phyloP scores from a whole-genome alignment of 2,329 filamentous ascomycete genomes.

The Penicillium palitans region DNA sequence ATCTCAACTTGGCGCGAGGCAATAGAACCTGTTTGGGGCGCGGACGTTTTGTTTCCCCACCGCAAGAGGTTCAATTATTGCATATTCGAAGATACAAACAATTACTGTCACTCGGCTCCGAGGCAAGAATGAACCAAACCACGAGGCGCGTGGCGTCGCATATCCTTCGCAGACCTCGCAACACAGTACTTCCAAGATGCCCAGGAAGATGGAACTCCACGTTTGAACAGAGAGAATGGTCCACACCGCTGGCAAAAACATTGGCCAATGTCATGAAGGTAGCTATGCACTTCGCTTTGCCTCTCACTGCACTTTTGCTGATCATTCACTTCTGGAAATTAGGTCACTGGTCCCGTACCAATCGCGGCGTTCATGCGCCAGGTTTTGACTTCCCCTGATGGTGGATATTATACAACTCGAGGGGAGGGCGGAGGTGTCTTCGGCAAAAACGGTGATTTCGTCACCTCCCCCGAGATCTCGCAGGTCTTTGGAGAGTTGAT shows the following conservation, averaged over 20 bases:
- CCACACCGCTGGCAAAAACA: constrained; percentile 85
- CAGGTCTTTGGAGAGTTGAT: constrained; percentile 95
- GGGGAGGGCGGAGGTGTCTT: constrained; percentile 77
- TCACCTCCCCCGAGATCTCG: constrained; percentile 96
- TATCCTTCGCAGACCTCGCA: constrained; percentile 25
- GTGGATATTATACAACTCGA: constrained; percentile 88
- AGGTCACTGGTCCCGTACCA: constrained; percentile 86
- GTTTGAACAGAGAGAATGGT: constrained; percentile 67
- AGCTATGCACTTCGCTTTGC: constrained; percentile 26
- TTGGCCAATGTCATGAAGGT: constrained; percentile 85
- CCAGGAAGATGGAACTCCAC: constrained; percentile 37
- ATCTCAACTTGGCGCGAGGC: neutral
- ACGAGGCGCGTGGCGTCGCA: constrained; percentile 32
- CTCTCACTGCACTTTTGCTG: constrained; percentile 1
- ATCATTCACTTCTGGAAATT: constrained; percentile 31
- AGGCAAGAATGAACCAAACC: constrained; percentile 30
- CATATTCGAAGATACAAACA: neutral
- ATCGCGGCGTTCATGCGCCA: constrained; percentile 97
- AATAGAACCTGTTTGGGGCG: neutral
- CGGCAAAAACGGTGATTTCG: constrained; percentile 89
- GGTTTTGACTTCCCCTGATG: constrained; percentile 86
- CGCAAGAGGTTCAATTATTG: fast-evolving
- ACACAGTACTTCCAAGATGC: constrained; percentile 15
- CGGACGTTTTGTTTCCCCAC: neutral
- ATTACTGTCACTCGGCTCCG: neutral